Percentiles rank a stretch among this genome's conserved stretches.
Conservation (phyloP, 2,329 filamentous ascomycete species). For the Alternaria triticina region DNA sequence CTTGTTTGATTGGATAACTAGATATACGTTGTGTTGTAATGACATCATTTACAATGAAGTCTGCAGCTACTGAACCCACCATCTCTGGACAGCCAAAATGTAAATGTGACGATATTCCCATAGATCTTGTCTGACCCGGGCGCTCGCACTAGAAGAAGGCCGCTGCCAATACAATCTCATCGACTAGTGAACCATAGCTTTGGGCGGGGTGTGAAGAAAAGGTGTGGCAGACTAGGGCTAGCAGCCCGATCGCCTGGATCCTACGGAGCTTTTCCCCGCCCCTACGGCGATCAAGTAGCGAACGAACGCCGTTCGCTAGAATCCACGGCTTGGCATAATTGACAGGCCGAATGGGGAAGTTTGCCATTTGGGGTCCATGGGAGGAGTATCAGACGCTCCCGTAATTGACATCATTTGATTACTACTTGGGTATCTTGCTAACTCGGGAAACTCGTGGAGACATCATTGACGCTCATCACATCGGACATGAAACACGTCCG, state of each 20-base stretch:
- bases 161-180: not conserved
- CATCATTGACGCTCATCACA: not conserved
- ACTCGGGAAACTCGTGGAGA: not conserved
- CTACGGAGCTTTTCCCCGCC: not conserved
- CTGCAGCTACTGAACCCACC: not conserved
- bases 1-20: not conserved
- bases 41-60: not conserved
- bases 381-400: not conserved
- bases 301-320: constrained; percentile 1
- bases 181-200: not conserved
- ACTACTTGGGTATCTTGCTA: not conserved
- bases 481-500: not conserved
- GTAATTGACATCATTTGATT: not conserved
- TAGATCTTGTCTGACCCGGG: not conserved
- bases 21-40: not conserved
- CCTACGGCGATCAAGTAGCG: not conserved
- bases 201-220: not conserved
- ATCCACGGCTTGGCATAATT: constrained; percentile 1
- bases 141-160: not conserved
- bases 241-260: not conserved
- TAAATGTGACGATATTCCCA: not conserved
- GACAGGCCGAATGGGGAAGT: not conserved
- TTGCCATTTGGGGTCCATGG: not conserved
- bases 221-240: not conserved
- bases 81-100: not conserved